Base-by-base conservation (phyloP, 495 filamentous ascomycete genomes). In the Niebla homalea region DNA sequence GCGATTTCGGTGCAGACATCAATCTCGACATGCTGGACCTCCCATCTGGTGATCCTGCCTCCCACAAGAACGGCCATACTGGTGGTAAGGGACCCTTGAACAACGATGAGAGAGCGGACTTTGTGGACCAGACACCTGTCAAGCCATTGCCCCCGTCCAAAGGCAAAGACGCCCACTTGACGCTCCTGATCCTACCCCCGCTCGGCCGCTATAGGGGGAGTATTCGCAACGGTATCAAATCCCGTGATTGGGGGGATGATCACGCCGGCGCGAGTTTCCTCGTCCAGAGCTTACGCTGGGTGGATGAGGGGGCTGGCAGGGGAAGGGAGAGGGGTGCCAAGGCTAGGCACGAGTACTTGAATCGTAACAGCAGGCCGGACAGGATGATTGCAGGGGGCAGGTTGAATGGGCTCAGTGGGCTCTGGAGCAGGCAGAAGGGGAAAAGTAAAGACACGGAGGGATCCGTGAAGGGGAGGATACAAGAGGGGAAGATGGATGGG, bases 201-300 rank as follows among this genome's bases (percentile, higher is more conserved):
- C 70, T 98, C 7, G 76, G 86, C 51, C 75, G 77, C 44, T 98
- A 97, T 56, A 69, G 78, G 1, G 77, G 79, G 5, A 82, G 78
- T 0, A 80, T 82, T 1, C 68, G 84, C 29, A 87, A 83, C 59
- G 92, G 88, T 0, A 72, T 98, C 49, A 80, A 77, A 60, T 89
- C 84, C 48, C 79, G 89, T 2, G 71, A 78, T 42, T 97, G 87
- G 73, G 69, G 70, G 5, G 61, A 54, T 20, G 55, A 62, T 8
- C 89, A 96, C 57, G 87, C 94, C 51, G 92, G 92, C 1, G 76
- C 93, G 69, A 94, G 87, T 59, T 97, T 87, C 67, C 87, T 80
- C 67, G 76, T 98, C 18, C 68, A 77, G 39, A 74, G 78, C 23
- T 70, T 94, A 15, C 77, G 85, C 23, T 97, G 85, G 82, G 83